phyloP scores from a whole-genome alignment of 805 yeast species.

The Ogataea haglerorum region DNA sequence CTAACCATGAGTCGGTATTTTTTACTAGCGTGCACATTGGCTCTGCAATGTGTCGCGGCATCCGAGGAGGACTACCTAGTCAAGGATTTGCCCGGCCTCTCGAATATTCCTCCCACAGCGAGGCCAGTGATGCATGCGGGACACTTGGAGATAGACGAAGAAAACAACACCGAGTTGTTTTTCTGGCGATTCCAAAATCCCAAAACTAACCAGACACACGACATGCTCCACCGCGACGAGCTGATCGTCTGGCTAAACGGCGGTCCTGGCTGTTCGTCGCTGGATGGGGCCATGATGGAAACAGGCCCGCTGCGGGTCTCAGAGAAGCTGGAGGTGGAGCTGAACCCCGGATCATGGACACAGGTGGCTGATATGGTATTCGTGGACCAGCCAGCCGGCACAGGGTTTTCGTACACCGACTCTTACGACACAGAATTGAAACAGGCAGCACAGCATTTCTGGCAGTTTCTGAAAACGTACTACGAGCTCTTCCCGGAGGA shows the following conservation, averaged over 20 bases:
- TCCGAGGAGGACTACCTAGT: conserved; percentile 18
- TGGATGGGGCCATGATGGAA: conserved; percentile 96
- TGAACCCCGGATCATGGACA: conserved; percentile 81
- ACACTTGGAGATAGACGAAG: conserved; percentile 54
- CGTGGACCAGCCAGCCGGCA: conserved; percentile 93
- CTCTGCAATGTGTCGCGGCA: not conserved
- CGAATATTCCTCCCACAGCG: conserved; percentile 20
- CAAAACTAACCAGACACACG: not conserved
- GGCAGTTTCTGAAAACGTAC: conserved; percentile 63
- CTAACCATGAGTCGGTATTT: not conserved
- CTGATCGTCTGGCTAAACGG: conserved; percentile 91
- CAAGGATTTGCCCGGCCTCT: conserved; percentile 27
- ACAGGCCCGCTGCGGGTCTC: conserved; percentile 79
- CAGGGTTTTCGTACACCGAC: conserved; percentile 76
- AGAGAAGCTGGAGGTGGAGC: conserved; percentile 34
- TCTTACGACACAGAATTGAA: conserved; percentile 51
- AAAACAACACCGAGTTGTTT: conserved; percentile 57
- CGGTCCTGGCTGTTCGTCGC: conserved; percentile 97
- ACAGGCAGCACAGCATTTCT: conserved; percentile 59
- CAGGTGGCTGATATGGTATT: conserved; percentile 73
- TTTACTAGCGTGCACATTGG: not conserved
- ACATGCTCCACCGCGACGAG: conserved; percentile 27
- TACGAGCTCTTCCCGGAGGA: conserved; percentile 74
- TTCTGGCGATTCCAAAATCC: conserved; percentile 64
- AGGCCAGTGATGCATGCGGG: conserved; percentile 62